phyloP scores from a whole-genome alignment of 108 stramenopile species.

The Hondaea fermentalgiana region DNA sequence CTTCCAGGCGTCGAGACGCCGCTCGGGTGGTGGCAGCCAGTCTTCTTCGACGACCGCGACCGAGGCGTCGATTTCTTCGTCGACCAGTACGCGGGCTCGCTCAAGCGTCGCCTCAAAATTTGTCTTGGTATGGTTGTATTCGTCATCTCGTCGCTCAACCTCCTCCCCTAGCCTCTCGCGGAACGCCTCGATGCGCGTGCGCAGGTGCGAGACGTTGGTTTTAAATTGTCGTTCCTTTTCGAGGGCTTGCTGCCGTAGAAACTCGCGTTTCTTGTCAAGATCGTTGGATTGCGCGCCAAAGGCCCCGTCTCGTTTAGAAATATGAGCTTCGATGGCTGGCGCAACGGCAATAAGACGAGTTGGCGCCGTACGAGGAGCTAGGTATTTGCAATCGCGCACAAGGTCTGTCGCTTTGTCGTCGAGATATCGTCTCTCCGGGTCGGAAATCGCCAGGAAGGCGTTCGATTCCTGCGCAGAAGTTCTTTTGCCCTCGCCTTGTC shows the following conservation, averaged over 20 bases:
- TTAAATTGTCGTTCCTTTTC: background rate
- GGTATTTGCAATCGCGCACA: background rate
- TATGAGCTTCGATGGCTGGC: background rate
- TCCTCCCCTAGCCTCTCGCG: background rate
- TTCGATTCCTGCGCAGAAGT: too few relatives aligned
- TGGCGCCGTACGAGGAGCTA: background rate
- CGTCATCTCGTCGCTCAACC: background rate
- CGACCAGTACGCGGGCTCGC: background rate
- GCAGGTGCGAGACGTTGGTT: background rate
- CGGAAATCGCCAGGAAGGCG: background rate
- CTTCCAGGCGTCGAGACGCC: slow-evolving; percentile 1
- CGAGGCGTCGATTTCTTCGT: slow-evolving; percentile 1
- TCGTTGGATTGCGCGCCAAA: background rate
- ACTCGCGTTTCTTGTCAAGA: background rate
- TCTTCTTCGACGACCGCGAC: background rate
- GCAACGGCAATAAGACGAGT: background rate
- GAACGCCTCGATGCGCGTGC: background rate
- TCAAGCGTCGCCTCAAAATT: background rate
- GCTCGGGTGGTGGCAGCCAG: background rate
- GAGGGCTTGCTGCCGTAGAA: background rate
- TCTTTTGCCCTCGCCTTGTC: too few relatives aligned
- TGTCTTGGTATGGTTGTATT: background rate
- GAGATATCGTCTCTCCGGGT: background rate
- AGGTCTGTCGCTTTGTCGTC: background rate
- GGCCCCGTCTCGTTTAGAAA: background rate